phyloP scores from a whole-genome alignment of 345 rosid genomes.

The Heritiera fomes region DNA sequence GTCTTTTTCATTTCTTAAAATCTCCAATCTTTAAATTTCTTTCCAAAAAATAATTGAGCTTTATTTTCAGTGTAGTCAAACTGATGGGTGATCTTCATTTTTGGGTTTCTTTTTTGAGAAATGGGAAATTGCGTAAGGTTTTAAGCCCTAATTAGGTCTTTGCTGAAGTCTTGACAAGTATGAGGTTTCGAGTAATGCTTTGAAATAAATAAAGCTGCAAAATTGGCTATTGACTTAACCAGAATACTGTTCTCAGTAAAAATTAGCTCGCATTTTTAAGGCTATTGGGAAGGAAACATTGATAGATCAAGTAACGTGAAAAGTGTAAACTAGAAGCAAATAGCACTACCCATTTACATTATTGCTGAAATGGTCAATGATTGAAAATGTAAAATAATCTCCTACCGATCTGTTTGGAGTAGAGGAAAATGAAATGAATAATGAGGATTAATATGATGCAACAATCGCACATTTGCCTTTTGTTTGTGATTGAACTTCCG shows the following conservation, averaged over 20 bases:
- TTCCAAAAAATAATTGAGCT: conserved; percentile 7
- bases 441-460: neutral
- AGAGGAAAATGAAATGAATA: neutral
- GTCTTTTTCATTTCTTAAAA: conserved; percentile 35
- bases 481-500: neutral
- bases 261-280: neutral
- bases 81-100: neutral
- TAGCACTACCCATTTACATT: neutral
- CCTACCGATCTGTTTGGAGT: neutral
- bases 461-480: neutral
- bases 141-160: neutral
- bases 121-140: neutral
- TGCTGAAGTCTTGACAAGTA: neutral
- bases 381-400: neutral
- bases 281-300: neutral
- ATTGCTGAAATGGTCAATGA: neutral
- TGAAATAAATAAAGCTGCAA: neutral
- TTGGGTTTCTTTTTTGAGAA: neutral
- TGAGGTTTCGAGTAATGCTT: neutral
- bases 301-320: neutral
- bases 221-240: neutral
- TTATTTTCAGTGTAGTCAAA: neutral
- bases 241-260: neutral
- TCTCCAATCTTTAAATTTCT: neutral
- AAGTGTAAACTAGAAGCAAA: neutral